These are phyloP conservation scores for Trichoderma sp. DNA, from an alignment of 2,329 filamentous ascomycete genomes.

Conservation along the genomic window DNA sequence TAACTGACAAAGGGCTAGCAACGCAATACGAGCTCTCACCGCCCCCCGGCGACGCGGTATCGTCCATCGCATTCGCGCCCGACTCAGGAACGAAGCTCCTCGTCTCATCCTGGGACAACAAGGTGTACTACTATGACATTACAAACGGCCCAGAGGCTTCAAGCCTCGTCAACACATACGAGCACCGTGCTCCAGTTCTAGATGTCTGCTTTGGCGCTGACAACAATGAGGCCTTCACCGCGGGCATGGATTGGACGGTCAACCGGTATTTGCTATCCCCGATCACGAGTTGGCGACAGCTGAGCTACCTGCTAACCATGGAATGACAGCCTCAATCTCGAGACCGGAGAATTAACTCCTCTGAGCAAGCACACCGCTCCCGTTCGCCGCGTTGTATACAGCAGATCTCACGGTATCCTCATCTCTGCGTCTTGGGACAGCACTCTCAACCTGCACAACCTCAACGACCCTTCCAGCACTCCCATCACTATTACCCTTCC, in stretches of 20 bases:
- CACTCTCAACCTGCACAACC: slow-evolving; percentile 80
- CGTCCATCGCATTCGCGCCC: slow-evolving; percentile 81
- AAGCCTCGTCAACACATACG: slow-evolving; percentile 65
- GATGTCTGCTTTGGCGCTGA: slow-evolving; percentile 86
- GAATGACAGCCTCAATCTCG: slow-evolving; percentile 58
- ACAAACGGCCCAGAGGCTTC: slow-evolving; percentile 53
- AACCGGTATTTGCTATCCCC: slow-evolving; percentile 52
- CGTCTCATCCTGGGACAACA: slow-evolving; percentile 93
- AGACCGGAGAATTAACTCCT: slow-evolving; percentile 67
- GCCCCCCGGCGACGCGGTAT: slow-evolving; percentile 83
- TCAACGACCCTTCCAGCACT: slow-evolving; percentile 47
- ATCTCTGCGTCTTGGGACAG: slow-evolving; percentile 92
- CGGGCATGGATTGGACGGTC: slow-evolving; percentile 83
- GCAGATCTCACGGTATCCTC: slow-evolving; percentile 69
- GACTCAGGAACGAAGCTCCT: slow-evolving; percentile 70
- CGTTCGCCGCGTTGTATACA: slow-evolving; percentile 83
- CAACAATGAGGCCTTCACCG: slow-evolving; percentile 81
- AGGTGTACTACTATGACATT: slow-evolving; percentile 85
- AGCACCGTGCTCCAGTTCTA: slow-evolving; percentile 80
- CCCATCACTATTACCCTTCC: slow-evolving; percentile 70
- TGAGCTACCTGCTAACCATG: not conserved
- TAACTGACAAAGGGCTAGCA: slow-evolving; percentile 38
- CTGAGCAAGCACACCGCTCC: slow-evolving; percentile 76
- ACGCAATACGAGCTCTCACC: slow-evolving; percentile 80
- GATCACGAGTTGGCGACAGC: not conserved